Percentiles rank a stretch among this genome's conserved stretches.
Conservation (phyloP, 305 asterid species). For the Ajuga reptans region DNA sequence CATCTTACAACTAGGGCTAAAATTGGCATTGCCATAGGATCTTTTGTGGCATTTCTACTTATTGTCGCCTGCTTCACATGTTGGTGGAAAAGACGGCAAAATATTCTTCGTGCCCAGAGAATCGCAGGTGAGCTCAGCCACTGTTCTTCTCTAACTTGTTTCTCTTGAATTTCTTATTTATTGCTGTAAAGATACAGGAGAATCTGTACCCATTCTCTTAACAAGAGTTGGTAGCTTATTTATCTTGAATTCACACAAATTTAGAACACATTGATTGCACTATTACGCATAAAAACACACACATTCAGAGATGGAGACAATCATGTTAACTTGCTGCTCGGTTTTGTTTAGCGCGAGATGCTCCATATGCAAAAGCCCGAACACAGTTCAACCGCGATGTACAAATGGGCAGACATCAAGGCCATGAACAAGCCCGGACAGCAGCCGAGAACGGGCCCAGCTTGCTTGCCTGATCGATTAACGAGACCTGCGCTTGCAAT, state of each 20-base stretch:
- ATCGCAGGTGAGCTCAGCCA: slow-evolving; percentile 48
- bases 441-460: slow-evolving; percentile 77
- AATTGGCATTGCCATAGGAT: slow-evolving; percentile 62
- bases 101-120: slow-evolving; percentile 78
- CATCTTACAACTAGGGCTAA: slow-evolving; percentile 74
- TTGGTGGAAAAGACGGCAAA: slow-evolving; percentile 95
- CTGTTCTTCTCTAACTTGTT: background rate
- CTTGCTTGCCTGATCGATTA: slow-evolving; percentile 31
- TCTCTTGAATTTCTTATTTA: background rate
- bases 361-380: slow-evolving; percentile 85
- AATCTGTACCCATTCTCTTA: too few relatives aligned
- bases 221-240: too few relatives aligned
- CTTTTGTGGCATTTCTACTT: slow-evolving; percentile 43
- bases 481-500: background rate
- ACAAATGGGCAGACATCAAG: slow-evolving; percentile 61
- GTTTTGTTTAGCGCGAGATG: slow-evolving; percentile 60
- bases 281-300: background rate
- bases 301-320: background rate
- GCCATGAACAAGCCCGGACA: slow-evolving; percentile 59
- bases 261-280: background rate
- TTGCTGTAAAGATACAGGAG: too few relatives aligned
- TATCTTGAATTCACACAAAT: background rate
- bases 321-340: background rate
- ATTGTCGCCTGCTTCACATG: slow-evolving; percentile 56
- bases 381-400: slow-evolving; percentile 69